Base-by-base conservation (phyloP, 1,139 yeast genomes). In the Lodderomyces metapsilosis region DNA sequence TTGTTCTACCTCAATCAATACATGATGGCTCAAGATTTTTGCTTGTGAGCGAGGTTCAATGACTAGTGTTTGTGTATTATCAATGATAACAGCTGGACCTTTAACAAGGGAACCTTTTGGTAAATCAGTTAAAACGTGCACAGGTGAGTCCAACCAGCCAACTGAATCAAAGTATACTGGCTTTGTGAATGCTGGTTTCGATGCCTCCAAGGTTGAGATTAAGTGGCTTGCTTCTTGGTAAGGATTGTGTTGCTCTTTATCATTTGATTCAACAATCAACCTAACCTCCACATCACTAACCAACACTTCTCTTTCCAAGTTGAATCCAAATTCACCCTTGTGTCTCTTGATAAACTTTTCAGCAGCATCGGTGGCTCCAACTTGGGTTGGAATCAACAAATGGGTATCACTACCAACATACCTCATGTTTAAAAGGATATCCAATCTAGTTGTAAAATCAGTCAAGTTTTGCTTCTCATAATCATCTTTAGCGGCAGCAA, bases 381-480 rank as follows among this genome's bases (percentile, higher is more conserved):
- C 53, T 1, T 23, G 34, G 24, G 56, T 56, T 3, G 61, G 62
- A 28, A 87, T 79, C 82, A 89, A 84, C 48, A 91, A 68, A 36
- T 84, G 83, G 2, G 96, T 84, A 56, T 89, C 97, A 13, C 96
- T 84, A 5, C 97, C 97, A 47, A 80, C 79, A 58, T 87, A 91
- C 53, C 94, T 74, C 73, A 91, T 68, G 57, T 89, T 89, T 49
- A 88, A 66, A 51, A 76, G 86, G 24, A 76, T 75, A 53, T 88
- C 95, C 41, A 75, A 67, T 39, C 54, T 48, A 10, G 70, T 60
- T 3, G 45, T 40, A 39, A 59, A 58, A 2, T 44, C 52, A 5
- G 56, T 47, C 45, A 68, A 58, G 10, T 57, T 54, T 45, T 69
- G 75, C 3, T 54, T 61, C 13, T 55, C 37, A 46, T 59, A 67